phyloP scores from a whole-genome alignment of 2,329 filamentous ascomycete genomes.

The Boeremia exigua region DNA sequence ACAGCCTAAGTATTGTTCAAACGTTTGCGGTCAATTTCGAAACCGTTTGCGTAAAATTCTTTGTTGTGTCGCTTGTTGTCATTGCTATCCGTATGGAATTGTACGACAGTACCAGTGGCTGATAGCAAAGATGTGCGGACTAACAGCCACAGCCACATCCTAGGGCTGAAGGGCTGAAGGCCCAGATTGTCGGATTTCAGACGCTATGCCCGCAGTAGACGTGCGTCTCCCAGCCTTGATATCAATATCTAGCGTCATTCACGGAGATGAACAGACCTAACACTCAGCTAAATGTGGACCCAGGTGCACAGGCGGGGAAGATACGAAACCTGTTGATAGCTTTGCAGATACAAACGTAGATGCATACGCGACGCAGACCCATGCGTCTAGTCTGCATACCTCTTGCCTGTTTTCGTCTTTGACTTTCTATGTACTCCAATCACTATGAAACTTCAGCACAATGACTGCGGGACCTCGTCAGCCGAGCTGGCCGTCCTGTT shows the following conservation, averaged over 20 bases:
- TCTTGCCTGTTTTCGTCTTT: no score
- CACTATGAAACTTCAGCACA: not conserved
- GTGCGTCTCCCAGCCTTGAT: slow-evolving; percentile 2
- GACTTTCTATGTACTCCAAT: no score
- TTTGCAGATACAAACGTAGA: not conserved
- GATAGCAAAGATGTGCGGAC: not conserved
- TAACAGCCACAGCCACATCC: not conserved
- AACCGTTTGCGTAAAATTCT: no score
- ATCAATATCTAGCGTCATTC: slow-evolving; percentile 5
- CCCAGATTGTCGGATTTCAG: slow-evolving; percentile 1
- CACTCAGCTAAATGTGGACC: slow-evolving; percentile 9
- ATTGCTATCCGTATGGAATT: not conserved
- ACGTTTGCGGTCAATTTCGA: no score
- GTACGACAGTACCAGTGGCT: not conserved
- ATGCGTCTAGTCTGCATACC: not conserved
- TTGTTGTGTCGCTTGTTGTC: not conserved
- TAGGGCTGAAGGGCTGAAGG: not conserved
- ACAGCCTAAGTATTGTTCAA: no score
- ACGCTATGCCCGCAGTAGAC: slow-evolving; percentile 3
- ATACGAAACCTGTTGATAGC: not conserved
- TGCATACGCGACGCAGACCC: slow-evolving; percentile 1
- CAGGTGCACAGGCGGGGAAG: not conserved
- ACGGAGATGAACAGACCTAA: slow-evolving; percentile 8
- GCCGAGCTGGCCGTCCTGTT: not conserved
- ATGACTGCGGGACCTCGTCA: not conserved